phyloP scores from a whole-genome alignment of 768 basidiomycete species.

The Galerina sulciceps region DNA sequence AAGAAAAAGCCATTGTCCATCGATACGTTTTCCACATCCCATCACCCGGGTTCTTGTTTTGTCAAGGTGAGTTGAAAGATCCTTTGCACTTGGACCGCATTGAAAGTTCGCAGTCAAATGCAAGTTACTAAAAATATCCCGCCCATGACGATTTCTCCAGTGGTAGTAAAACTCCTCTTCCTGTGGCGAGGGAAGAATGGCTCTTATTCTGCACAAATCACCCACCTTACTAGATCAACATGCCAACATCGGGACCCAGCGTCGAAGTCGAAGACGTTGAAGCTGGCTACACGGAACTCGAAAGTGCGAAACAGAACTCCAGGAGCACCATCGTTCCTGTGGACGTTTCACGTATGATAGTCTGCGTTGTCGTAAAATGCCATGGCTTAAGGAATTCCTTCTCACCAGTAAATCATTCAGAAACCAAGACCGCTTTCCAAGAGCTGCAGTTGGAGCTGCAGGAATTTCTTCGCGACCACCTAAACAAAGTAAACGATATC shows the following conservation, averaged over 20 bases:
- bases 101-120: too few relatives aligned
- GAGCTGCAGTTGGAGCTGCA: conserved; percentile 27
- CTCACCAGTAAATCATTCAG: conserved; percentile 17
- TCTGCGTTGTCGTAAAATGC: neutral
- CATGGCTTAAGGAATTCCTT: neutral
- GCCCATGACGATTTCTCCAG: too few relatives aligned
- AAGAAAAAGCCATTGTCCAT: too few relatives aligned
- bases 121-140: too few relatives aligned
- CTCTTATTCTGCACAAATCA: neutral
- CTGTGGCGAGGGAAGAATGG: neutral
- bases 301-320: conserved; percentile 25
- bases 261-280: conserved; percentile 23
- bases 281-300: conserved; percentile 20
- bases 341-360: conserved; percentile 15
- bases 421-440: conserved; percentile 22
- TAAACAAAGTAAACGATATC: conserved; percentile 20
- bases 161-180: too few relatives aligned
- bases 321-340: conserved; percentile 16
- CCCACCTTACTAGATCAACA: conserved; percentile 1
- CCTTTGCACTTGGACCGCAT: too few relatives aligned
- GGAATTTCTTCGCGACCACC: conserved; percentile 23
- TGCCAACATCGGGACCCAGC: conserved; percentile 11
- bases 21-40: too few relatives aligned
- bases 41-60: too few relatives aligned
- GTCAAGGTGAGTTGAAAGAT: too few relatives aligned